Conservation (phyloP, 2,329 filamentous ascomycete species). For the Chaetomiaceae sp. region DNA sequence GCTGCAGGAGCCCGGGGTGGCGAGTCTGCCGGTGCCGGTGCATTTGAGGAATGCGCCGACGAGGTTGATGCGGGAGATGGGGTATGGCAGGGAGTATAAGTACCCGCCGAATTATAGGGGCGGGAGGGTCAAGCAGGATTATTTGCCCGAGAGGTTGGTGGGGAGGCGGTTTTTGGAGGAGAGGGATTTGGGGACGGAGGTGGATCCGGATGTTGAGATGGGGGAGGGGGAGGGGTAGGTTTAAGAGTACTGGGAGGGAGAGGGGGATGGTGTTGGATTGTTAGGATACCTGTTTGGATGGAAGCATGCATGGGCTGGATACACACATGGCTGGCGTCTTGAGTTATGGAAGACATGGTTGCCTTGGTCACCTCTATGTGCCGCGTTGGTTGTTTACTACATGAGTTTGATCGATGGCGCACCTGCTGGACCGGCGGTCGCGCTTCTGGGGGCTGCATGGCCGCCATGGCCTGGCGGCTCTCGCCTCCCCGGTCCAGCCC, state of each 20-base stretch:
- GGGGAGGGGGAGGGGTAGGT: slow-evolving; percentile 9
- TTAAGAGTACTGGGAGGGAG: no score
- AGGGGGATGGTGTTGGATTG: not conserved
- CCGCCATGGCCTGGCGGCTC: not conserved
- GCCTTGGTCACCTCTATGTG: no score
- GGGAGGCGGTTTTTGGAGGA: slow-evolving; percentile 76
- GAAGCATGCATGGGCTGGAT: no score
- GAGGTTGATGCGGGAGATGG: slow-evolving; percentile 85
- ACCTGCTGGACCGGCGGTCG: not conserved
- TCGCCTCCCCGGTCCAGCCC: not conserved
- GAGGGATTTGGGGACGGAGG: slow-evolving; percentile 68
- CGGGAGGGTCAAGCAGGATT: slow-evolving; percentile 80
- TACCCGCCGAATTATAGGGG: slow-evolving; percentile 89
- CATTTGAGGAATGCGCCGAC: slow-evolving; percentile 93
- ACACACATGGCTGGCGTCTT: no score
- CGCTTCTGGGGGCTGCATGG: not conserved
- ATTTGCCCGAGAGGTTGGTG: slow-evolving; percentile 72
- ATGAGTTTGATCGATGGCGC: no score
- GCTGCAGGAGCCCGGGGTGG: slow-evolving; percentile 77
- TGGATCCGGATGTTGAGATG: slow-evolving; percentile 65
- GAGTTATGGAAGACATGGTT: no score
- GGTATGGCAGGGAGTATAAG: slow-evolving; percentile 88
- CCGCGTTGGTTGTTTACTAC: no score
- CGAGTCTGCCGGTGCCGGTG: slow-evolving; percentile 74
- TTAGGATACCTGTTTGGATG: no score